Evolutionary conservation across 2,329 filamentous ascomycete genomes (phyloP), one percentile per base, ranked within the genome.

Genomic region (Ambrosiella xylebori): DNA sequence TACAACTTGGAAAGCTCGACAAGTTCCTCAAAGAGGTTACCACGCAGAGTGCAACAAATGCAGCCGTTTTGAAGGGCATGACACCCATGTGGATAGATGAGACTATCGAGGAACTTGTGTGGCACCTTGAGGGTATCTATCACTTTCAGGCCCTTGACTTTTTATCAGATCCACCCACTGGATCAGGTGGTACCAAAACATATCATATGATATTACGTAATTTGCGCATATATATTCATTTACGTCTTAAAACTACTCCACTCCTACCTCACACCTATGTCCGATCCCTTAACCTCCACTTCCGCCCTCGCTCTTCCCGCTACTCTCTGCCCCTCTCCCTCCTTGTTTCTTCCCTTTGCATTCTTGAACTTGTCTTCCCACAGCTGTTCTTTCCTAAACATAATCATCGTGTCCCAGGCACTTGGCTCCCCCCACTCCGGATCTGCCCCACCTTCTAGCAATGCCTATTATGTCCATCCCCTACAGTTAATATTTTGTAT

Each of bases 11-110:
- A 76, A 1, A 88, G 71, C 0, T 75, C 75, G 0, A 83, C 82
- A 0, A 88, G 75, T 65, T 88, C 84, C 60, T 84, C 79, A 0
- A 88, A 74, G 1, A 88, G 69, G 58, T 88, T 84, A 0, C 84
- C 83, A 2, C 85, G 79, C 0, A 88, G 72, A 0, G 84, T 88
- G 64, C 85, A 88, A 71, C 84, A 88, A 64, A 88, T 88, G 63
- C 85, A 88, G 8, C 84, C 82, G 61, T 86, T 86, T 64, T 86
- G 81, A 57, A 86, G 74, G 8, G 81, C 27, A 27, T 27, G 27
- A 27, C 27, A 27, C 27, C 27, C 27, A 4, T 27, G 4, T 27
- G 27, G 4, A 27, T 27, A 27, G 27, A 27, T 27, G 27, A 27
- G 27, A 27, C 27, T 27, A 5, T 27, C 3, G 27, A 27, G 27